Conservation (phyloP, 2,329 filamentous ascomycete genomes). For the Colletotrichum sp. region DNA sequence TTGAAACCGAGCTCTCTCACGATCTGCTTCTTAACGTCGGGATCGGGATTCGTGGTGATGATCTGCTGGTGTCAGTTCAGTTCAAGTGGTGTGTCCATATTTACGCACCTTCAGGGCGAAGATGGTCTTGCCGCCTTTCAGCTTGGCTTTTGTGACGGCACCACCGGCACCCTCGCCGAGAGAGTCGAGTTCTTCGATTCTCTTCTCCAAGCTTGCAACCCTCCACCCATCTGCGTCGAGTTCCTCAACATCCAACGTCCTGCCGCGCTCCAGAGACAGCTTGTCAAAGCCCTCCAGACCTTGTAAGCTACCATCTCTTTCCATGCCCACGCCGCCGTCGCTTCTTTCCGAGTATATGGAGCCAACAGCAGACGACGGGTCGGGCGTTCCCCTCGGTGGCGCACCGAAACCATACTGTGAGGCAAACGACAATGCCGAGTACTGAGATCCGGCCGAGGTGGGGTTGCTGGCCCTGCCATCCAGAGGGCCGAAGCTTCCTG, state of each 20-base stretch:
- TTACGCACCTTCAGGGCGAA: slow-evolving; percentile 87
- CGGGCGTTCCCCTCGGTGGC: slow-evolving; percentile 72
- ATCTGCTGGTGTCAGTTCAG: slow-evolving; percentile 59
- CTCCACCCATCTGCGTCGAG: slow-evolving; percentile 95
- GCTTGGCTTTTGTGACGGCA: slow-evolving; percentile 87
- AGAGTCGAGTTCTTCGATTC: slow-evolving; percentile 87
- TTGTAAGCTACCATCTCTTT: slow-evolving; percentile 81
- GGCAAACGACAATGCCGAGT: slow-evolving; percentile 82
- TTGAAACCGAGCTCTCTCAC: slow-evolving; percentile 96
- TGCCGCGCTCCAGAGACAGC: slow-evolving; percentile 79
- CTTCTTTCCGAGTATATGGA: slow-evolving; percentile 83
- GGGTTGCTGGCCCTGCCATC: slow-evolving; percentile 82
- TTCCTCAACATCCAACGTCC: slow-evolving; percentile 89
- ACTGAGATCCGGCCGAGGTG: slow-evolving; percentile 86
- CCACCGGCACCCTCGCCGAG: slow-evolving; percentile 95
- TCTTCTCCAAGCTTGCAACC: slow-evolving; percentile 86
- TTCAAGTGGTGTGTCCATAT: not conserved
- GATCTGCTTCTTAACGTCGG: slow-evolving; percentile 98
- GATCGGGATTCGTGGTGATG: slow-evolving; percentile 97
- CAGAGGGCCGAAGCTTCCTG: slow-evolving; percentile 80
- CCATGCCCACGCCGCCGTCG: slow-evolving; percentile 78
- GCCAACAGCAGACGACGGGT: slow-evolving; percentile 87
- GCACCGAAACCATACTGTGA: slow-evolving; percentile 72
- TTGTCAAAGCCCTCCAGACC: slow-evolving; percentile 81
- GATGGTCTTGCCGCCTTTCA: slow-evolving; percentile 90